Base-by-base conservation (phyloP, 2,329 filamentous ascomycete species). In the Fusarium phyllophilum region DNA sequence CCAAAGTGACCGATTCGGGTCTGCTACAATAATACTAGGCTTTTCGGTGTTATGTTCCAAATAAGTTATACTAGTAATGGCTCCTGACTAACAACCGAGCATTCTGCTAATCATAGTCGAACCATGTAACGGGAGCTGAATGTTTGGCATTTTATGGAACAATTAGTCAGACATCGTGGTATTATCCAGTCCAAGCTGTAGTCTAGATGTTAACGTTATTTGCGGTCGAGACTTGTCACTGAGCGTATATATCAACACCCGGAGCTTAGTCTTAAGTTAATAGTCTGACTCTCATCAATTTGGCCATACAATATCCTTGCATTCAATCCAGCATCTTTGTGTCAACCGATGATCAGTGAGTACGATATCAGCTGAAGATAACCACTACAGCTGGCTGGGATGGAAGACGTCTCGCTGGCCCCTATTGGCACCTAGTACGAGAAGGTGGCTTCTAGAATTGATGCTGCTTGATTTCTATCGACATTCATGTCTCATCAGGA, bases 1-100 rank as follows among this genome's bases (percentile, higher is more conserved):
- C 29, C 3, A n/a, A 33, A 10, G 15, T 18, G 11, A n/a, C 15
- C 20, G 7, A 18, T 49, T 18, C 10, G 6, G 6, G 10, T 2
- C 15, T 17, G 15, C 5, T 12, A 14, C 11, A 31, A 49, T 3
- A 18, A 18, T 33, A 6, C 14, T 8, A 33, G 5, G 7, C 17
- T 49, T 31, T 5, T 17, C 11, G 2, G 10, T 12, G 2, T 6
- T n/a, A 2, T 48, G 14, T 8, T 17, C 11, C 22, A 17, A 7
- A 31, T 31, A 8, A 8, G 2, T 3, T 48, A 17, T 31, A 15
- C 20, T 31, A n/a, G 20, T 17, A n/a, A 31, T 12, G 10, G 26
- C 20, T 11, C 4, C 3, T 15, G 26, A 29, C 26, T 15, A 5
- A 8, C 1, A n/a, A 17, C 9, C 8, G 12, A n/a, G 3, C 1